phyloP scores from a whole-genome alignment of 805 yeast genomes.

The Wickerhamomyces bisporus region DNA sequence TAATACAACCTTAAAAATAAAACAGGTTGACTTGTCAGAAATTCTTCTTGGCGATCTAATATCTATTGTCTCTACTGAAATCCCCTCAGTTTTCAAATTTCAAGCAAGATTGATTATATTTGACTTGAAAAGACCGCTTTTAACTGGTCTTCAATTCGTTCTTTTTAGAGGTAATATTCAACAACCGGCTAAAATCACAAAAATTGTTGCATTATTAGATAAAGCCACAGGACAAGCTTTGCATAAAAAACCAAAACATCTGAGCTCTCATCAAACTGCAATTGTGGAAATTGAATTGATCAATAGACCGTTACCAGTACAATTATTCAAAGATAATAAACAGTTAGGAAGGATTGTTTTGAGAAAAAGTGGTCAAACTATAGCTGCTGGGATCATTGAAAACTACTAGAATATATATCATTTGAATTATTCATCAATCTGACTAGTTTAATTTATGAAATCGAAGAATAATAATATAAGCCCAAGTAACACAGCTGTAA shows the following conservation, averaged over 20 bases:
- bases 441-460: slow-evolving; percentile 38
- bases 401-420: slow-evolving; percentile 1
- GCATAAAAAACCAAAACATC: slow-evolving; percentile 87
- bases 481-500: slow-evolving; percentile 51
- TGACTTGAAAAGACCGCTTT: slow-evolving; percentile 90
- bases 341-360: slow-evolving; percentile 97
- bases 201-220: slow-evolving; percentile 79
- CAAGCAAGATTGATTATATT: slow-evolving; percentile 81
- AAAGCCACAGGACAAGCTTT: slow-evolving; percentile 89
- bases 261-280: slow-evolving; percentile 96
- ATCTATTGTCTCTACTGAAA: slow-evolving; percentile 88
- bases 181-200: slow-evolving; percentile 84
- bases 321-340: slow-evolving; percentile 90
- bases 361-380: slow-evolving; percentile 99
- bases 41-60: slow-evolving; percentile 90
- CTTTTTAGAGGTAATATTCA: slow-evolving; percentile 92
- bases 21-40: slow-evolving; percentile 85
- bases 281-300: slow-evolving; percentile 84
- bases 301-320: slow-evolving; percentile 87
- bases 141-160: slow-evolving; percentile 89
- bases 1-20: slow-evolving; percentile 87
- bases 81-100: slow-evolving; percentile 73
- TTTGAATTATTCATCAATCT: too few relatives aligned
- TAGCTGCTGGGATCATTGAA: slow-evolving; percentile 99
- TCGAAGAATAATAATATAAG: slow-evolving; percentile 52